These are phyloP conservation scores for Chrysosporium keratinophilum DNA, from an alignment of 2,329 filamentous ascomycete genomes.

Conservation along the genomic window DNA sequence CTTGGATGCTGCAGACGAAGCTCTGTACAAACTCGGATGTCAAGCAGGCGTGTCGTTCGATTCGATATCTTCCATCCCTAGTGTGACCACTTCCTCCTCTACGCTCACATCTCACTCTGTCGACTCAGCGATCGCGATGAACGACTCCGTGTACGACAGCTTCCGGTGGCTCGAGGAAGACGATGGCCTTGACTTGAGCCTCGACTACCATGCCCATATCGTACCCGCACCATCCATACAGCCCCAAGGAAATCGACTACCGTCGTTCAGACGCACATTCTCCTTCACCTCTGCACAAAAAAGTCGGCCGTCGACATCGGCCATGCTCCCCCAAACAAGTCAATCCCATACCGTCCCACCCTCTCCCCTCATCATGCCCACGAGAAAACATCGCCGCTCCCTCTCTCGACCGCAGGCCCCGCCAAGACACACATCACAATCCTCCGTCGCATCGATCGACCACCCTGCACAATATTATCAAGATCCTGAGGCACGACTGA, in stretches of 20 bases:
- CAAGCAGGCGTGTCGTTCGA: conserved; percentile 26
- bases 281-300: conserved; percentile 60
- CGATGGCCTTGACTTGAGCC: conserved; percentile 53
- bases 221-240: conserved; percentile 33
- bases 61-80: conserved; percentile 17
- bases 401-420: conserved; percentile 32
- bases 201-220: conserved; percentile 59
- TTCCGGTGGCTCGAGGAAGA: conserved; percentile 66
- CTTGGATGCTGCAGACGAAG: conserved; percentile 50
- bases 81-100: conserved; percentile 17
- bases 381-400: conserved; percentile 28
- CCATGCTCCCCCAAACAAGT: conserved; percentile 30
- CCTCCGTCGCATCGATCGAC: conserved; percentile 50
- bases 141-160: conserved; percentile 53
- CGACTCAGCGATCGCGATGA: conserved; percentile 32
- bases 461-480: conserved; percentile 72
- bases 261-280: conserved; percentile 58
- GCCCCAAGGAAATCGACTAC: conserved; percentile 23
- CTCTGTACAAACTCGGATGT: conserved; percentile 41
- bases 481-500: conserved; percentile 77
- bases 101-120: conserved; percentile 18
- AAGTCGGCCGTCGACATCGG: conserved; percentile 36
- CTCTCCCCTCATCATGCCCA: conserved; percentile 22
- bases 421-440: conserved; percentile 43
- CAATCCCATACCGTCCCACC: conserved; percentile 22